Base-by-base conservation (phyloP, 225 moss, liverwort and hornwort species). In the Rhytidiadelphus loreus region DNA sequence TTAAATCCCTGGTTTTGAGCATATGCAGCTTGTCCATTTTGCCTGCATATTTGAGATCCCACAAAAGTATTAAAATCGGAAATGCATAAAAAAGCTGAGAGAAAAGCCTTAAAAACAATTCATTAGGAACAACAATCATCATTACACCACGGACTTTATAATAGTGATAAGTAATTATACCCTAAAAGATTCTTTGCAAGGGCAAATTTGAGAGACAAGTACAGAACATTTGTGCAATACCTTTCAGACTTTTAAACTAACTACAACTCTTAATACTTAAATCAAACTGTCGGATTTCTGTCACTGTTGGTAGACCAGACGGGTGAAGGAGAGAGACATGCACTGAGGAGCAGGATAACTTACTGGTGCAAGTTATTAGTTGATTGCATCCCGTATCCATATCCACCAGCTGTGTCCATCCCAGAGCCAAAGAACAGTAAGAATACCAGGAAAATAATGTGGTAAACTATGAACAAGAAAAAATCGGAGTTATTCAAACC, bases 351-450 rank as follows among this genome's bases (percentile, higher is more conserved):
- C 57, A 86, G 62, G 74, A 23, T 65, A 61, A 86, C 91, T 92
- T 87, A 93, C 93, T 92, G 93, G 83, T 89, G 87, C 87, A 89
- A 70, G 76, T 87, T 90, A 44, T 30, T 80, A 50, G 53, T 85
- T 56, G 87, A 83, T 85, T 93, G 93, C 89, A 92, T 90, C 46
- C 89, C 92, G 88, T 90, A 86, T 85, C 92, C 93, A 89, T 83
- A 92, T 62, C 82, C 83, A 74, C 89, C 85, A 75, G 83, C 90
- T 90, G 79, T 20, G 53, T 70, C n/a, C 81, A 84, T 63, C 28
- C 76, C 69, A 88, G 35, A 25, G 59, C 6, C 58, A 88, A 77
- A 69, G 64, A 44, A 89, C 13, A 66, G 44, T 60, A 76, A 74
- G 65, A 86, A 62, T n/a, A 58, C 23, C 39, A 52, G 11, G n/a